phyloP scores from a whole-genome alignment of 305 asterid genomes.

The Solanum chacoense region DNA sequence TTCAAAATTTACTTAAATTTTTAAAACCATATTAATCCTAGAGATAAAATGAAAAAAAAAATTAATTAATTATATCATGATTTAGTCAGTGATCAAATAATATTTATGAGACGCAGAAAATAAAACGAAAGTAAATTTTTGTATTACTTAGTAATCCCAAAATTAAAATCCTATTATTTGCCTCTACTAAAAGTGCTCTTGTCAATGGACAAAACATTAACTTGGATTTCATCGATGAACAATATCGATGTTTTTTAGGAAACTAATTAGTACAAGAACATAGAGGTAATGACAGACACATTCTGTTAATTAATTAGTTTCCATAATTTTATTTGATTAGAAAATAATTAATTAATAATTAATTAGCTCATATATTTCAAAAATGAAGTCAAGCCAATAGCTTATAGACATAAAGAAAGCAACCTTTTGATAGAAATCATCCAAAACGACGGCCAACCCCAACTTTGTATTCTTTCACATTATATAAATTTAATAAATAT shows the following conservation, averaged over 20 bases:
- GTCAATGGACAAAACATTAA: conserved; percentile 19
- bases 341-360: background rate
- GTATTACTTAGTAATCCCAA: background rate
- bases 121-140: background rate
- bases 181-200: background rate
- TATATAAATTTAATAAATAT: background rate
- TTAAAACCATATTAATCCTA: no score
- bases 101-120: background rate
- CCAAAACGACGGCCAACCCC: conserved; percentile 23
- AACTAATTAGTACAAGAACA: conserved; percentile 8
- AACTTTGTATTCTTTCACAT: conserved; percentile 4
- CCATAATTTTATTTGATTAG: background rate
- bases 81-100: no score
- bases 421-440: conserved; percentile 21
- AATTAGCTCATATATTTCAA: background rate
- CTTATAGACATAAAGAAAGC: conserved; percentile 34
- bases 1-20: background rate
- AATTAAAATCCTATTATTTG: background rate
- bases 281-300: conserved; percentile 26
- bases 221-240: conserved; percentile 49
- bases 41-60: background rate
- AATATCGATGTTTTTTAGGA: conserved; percentile 51
- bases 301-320: conserved; percentile 1
- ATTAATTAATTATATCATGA: background rate
- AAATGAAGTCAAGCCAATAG: conserved; percentile 11